phyloP scores from a whole-genome alignment of 2,329 filamentous ascomycete genomes.

The Chalaropsis ovoidea region DNA sequence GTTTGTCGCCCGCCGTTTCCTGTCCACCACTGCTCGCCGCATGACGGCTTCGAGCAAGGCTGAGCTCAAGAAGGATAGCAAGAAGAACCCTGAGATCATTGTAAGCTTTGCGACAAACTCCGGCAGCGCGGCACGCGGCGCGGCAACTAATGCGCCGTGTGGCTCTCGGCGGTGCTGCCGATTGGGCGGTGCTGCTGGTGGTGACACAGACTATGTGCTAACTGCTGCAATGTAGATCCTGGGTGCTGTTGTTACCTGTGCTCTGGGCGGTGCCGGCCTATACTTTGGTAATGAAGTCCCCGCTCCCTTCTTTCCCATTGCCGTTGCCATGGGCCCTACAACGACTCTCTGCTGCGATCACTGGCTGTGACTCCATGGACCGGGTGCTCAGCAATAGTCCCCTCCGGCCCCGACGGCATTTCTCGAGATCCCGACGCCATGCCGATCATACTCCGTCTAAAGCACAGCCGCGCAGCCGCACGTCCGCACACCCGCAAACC shows the following conservation, averaged over 20 bases:
- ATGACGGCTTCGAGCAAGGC: constrained; percentile 38
- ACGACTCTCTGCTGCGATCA: not conserved
- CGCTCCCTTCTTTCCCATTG: not conserved
- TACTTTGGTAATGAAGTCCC: constrained; percentile 56
- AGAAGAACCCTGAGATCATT: constrained; percentile 43
- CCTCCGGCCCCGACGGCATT: not conserved
- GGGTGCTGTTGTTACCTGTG: constrained; percentile 78
- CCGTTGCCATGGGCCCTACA: not conserved
- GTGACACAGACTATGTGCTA: constrained; percentile 3
- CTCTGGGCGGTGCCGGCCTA: constrained; percentile 80
- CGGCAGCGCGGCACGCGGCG: not conserved
- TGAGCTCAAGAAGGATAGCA: constrained; percentile 48
- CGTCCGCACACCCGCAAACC: not conserved
- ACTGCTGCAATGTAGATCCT: constrained; percentile 55
- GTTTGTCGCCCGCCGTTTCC: constrained; percentile 44
- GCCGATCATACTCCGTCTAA: not conserved
- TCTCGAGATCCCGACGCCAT: not conserved
- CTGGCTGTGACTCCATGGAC: not conserved
- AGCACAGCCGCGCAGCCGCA: not conserved
- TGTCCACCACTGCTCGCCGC: constrained; percentile 46
- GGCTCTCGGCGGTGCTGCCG: not conserved
- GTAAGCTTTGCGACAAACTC: constrained; percentile 25
- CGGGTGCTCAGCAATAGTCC: too few relatives aligned
- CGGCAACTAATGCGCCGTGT: not conserved
- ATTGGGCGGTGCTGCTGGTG: not conserved